Percentiles rank a stretch among this genome's conserved stretches.
These are phyloP conservation scores for Fraxinus americana DNA, from an alignment of 257 asterid genomes.

Conservation along the genomic window DNA sequence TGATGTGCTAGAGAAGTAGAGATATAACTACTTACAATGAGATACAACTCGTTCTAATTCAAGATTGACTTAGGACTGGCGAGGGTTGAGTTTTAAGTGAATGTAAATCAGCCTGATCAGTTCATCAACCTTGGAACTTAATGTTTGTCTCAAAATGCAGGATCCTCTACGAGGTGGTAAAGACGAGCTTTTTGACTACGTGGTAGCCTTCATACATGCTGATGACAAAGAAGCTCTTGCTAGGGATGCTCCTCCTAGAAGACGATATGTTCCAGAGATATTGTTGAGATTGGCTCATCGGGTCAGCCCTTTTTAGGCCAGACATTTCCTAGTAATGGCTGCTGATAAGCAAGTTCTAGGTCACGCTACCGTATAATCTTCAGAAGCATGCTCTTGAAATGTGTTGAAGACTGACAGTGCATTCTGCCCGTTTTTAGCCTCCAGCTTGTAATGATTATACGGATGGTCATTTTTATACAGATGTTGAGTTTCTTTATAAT, in stretches of 20 bases:
- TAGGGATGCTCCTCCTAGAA: slow-evolving; percentile 75
- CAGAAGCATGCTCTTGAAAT: neutral
- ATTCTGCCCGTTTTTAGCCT: neutral
- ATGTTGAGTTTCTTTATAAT: neutral
- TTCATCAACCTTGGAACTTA: neutral
- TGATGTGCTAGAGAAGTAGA: neutral
- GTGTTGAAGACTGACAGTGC: neutral
- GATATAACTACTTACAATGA: neutral
- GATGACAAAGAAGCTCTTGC: slow-evolving; percentile 74
- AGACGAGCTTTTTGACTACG: slow-evolving; percentile 76
- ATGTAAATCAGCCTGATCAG: neutral
- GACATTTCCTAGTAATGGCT: neutral
- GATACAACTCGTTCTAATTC: neutral
- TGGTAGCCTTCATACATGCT: slow-evolving; percentile 67
- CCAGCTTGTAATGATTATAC: slow-evolving; percentile 4
- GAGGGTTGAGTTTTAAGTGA: neutral
- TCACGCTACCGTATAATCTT: neutral
- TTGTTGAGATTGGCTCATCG: slow-evolving; percentile 64
- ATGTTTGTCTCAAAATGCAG: slow-evolving; percentile 37
- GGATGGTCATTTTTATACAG: slow-evolving; percentile 1
- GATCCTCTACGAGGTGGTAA: slow-evolving; percentile 95
- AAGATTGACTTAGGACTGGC: neutral
- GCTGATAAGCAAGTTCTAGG: slow-evolving; percentile 13
- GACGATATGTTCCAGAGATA: slow-evolving; percentile 78
- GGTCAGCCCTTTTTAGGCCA: slow-evolving; percentile 73